Evolutionary conservation across 108 stramenopile species (phyloP).

Genomic region (Pseudonitzschia delicatissima): DNA sequence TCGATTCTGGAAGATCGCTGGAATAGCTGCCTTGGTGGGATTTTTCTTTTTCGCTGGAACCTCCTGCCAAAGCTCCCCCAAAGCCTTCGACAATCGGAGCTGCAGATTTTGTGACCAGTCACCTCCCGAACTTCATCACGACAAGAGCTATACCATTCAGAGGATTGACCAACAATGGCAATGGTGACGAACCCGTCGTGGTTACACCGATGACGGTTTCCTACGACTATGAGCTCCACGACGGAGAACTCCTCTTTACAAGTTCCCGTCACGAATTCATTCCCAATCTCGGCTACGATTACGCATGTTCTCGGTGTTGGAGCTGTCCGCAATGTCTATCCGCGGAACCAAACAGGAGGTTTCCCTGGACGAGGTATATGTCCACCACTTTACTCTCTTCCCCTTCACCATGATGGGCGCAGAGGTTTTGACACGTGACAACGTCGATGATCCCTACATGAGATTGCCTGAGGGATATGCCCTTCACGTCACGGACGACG

Average conservation of each 20-base stretch:
- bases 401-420: background rate
- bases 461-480: background rate
- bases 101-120: conserved; percentile 5
- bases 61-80: too few species aligned
- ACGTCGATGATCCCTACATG: background rate
- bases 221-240: conserved; percentile 1
- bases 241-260: background rate
- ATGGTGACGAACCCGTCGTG: background rate
- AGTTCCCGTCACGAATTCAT: background rate
- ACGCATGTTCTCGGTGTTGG: background rate
- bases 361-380: conserved; percentile 1
- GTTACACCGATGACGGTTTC: conserved; percentile 1
- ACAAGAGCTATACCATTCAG: background rate
- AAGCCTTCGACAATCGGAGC: too few species aligned
- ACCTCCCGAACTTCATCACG: background rate
- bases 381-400: background rate
- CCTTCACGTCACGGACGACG: background rate
- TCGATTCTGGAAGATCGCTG: too few species aligned
- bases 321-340: background rate
- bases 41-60: too few species aligned
- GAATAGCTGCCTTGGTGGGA: background rate
- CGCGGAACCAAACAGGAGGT: background rate
- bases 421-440: background rate
- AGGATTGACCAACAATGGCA: background rate
- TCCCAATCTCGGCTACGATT: background rate